Base-by-base conservation (phyloP, 2,329 filamentous ascomycete species). In the Kalaharituber pfeilii region DNA sequence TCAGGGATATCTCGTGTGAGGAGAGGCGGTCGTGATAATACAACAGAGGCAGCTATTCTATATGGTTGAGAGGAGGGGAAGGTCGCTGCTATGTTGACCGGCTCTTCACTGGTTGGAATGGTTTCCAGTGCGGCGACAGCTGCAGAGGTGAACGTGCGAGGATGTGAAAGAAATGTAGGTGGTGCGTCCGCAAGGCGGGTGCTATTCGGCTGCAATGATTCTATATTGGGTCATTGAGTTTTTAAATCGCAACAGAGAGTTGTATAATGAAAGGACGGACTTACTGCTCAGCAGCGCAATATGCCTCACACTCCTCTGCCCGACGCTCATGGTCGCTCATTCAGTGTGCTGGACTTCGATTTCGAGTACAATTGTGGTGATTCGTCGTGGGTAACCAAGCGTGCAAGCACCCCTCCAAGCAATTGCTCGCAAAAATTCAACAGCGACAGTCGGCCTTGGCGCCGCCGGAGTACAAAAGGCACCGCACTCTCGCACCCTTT, bases 21-120 rank as follows among this genome's bases (percentile, higher is more conserved):
- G 56, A 93, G 73, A 5, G 91, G 91, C 49, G 91, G 79, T 26
- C 91, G 86, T 47, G 87, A 91, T 59, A 98, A 79, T 62, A 96
- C 79, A 56, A 95, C 75, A 60, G 86, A 84, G 55, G 80, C 75
- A 62, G 75, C 71, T 66, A 76, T 68, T 60, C 66, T 68, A n/a
- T n/a, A n/a, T n/a, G n/a, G n/a, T n/a, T n/a, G n/a, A n/a, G n/a
- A n/a, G n/a, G 22, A 25, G 11, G 5, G 42, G 15, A 2, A 25
- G n/a, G 42, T 20, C 42, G 22, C 15, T 47, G 42, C 18, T 25
- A 11, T 15, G 11, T 22, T 15, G 42, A 13, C 25, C 15, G 15
- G 15, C 18, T 11, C 5, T n/a, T n/a, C n/a, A n/a, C n/a, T n/a
- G n/a, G n/a, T n/a, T n/a, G n/a, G n/a, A n/a, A n/a, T n/a, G n/a